Evolutionary conservation across 2,329 filamentous ascomycete species (phyloP).

Genomic region (Erysiphe pisi): DNA sequence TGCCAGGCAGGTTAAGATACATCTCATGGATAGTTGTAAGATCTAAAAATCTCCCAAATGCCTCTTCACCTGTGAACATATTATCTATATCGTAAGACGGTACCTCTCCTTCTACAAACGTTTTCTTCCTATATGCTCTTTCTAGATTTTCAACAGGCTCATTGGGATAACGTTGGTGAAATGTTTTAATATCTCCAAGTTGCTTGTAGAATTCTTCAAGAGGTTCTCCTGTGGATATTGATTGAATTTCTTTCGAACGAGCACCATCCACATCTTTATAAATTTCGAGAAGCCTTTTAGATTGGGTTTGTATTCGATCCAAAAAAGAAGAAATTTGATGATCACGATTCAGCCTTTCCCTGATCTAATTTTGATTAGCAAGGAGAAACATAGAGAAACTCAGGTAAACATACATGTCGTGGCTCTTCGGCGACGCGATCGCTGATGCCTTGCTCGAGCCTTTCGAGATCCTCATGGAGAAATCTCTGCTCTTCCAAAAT

Average conservation of each 20-base stretch:
- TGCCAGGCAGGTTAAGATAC: constrained; percentile 77
- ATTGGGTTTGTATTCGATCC: constrained; percentile 77
- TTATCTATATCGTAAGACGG: constrained; percentile 64
- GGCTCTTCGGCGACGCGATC: constrained; percentile 84
- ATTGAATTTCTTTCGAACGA: constrained; percentile 68
- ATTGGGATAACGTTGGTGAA: constrained; percentile 84
- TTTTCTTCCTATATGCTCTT: constrained; percentile 68
- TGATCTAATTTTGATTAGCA: constrained; percentile 48
- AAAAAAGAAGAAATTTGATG: constrained; percentile 85
- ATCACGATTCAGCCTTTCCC: constrained; percentile 78
- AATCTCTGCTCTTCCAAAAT: constrained; percentile 86
- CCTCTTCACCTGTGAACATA: constrained; percentile 94
- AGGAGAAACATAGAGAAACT: constrained; percentile 28
- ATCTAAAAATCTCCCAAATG: constrained; percentile 86
- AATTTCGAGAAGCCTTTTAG: constrained; percentile 64
- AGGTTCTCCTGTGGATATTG: constrained; percentile 71
- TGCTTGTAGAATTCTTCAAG: constrained; percentile 89
- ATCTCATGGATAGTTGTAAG: constrained; percentile 72
- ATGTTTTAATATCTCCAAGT: constrained; percentile 67
- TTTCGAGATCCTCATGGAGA: constrained; percentile 91
- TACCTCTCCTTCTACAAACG: constrained; percentile 53
- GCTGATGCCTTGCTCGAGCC: constrained; percentile 84
- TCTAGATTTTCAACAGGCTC: constrained; percentile 94
- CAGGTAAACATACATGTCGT: constrained; percentile 54
- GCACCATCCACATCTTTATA: constrained; percentile 69